These are phyloP conservation scores for Copromyces sp. DNA, from an alignment of 495 filamentous ascomycete genomes.

Conservation along the genomic window DNA sequence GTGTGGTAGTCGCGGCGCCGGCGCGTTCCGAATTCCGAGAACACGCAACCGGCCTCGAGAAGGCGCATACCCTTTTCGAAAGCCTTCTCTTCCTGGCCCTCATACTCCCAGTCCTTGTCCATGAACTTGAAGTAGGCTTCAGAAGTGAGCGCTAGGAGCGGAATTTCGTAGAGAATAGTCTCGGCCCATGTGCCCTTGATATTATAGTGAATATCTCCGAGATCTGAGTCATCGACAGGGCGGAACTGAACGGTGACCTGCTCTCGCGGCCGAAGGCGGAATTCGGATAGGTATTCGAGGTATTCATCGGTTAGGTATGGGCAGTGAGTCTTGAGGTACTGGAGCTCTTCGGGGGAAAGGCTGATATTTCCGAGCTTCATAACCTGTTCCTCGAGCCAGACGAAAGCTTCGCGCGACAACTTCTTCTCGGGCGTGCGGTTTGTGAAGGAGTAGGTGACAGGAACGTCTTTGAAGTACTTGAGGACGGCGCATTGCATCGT, in stretches of 20 bases:
- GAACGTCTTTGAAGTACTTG: conserved; percentile 75
- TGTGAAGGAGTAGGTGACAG: conserved; percentile 85
- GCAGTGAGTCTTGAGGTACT: conserved; percentile 69
- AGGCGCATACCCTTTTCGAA: conserved; percentile 64
- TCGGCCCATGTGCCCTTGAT: conserved; percentile 83
- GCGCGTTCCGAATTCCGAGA: conserved; percentile 90
- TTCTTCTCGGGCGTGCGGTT: conserved; percentile 94
- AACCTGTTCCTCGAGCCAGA: conserved; percentile 78
- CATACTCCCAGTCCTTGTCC: conserved; percentile 79
- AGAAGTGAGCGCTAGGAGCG: conserved; percentile 78
- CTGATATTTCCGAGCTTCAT: conserved; percentile 68
- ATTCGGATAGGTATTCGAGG: conserved; percentile 67
- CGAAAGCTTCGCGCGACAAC: conserved; percentile 68
- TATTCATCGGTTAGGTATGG: conserved; percentile 71
- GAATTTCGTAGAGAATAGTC: conserved; percentile 96
- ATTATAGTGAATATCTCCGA: conserved; percentile 63
- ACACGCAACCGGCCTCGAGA: conserved; percentile 69
- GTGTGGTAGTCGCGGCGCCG: conserved; percentile 84
- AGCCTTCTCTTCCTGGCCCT: conserved; percentile 76
- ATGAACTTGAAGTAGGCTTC: conserved; percentile 97
- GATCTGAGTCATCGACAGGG: conserved; percentile 55
- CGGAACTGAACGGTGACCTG: conserved; percentile 66
- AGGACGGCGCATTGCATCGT: conserved; percentile 97
- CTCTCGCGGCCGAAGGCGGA: conserved; percentile 67
- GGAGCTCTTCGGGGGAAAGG: conserved; percentile 65